phyloP scores from a whole-genome alignment of 371 early-diverging fungal genomes.

The Umbelopsis sp. region DNA sequence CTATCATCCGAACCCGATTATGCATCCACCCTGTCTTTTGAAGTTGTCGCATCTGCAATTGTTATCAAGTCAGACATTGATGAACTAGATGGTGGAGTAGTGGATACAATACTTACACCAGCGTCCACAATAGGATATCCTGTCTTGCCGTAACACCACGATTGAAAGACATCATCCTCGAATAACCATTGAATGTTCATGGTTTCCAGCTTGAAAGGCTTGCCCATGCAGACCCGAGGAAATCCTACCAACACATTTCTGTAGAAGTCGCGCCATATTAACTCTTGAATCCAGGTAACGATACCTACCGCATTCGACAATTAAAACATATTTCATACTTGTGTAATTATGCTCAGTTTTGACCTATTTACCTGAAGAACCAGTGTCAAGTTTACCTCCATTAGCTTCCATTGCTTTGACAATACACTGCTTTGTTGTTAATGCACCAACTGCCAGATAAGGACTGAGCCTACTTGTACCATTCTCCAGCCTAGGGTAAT shows the following conservation, averaged over 20 bases:
- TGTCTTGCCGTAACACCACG: constrained; percentile 67
- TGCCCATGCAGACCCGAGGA: constrained; percentile 60
- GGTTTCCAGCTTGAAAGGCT: constrained; percentile 59
- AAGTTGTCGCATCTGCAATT: constrained; percentile 53
- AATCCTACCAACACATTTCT: constrained; percentile 58
- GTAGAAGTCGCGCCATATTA: constrained; percentile 73
- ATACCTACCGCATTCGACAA: constrained; percentile 32
- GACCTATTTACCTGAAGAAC: constrained; percentile 21
- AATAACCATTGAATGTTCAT: constrained; percentile 41
- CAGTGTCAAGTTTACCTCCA: constrained; percentile 36
- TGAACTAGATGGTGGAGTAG: background rate
- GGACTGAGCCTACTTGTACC: constrained; percentile 33
- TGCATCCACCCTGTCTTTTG: constrained; percentile 64
- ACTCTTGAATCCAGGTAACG: constrained; percentile 47
- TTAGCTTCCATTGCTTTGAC: constrained; percentile 40
- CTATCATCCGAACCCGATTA: constrained; percentile 70
- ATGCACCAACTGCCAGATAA: constrained; percentile 44
- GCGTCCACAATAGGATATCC: constrained; percentile 79
- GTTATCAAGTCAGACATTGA: background rate
- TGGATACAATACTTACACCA: constrained; percentile 28
- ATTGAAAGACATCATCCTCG: constrained; percentile 34
- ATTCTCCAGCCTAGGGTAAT: constrained; percentile 25
- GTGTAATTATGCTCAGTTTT: background rate
- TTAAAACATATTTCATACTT: background rate
- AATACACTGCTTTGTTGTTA: constrained; percentile 45